Conservation (phyloP, 306 rosid species). For the Glycine tomentella region DNA sequence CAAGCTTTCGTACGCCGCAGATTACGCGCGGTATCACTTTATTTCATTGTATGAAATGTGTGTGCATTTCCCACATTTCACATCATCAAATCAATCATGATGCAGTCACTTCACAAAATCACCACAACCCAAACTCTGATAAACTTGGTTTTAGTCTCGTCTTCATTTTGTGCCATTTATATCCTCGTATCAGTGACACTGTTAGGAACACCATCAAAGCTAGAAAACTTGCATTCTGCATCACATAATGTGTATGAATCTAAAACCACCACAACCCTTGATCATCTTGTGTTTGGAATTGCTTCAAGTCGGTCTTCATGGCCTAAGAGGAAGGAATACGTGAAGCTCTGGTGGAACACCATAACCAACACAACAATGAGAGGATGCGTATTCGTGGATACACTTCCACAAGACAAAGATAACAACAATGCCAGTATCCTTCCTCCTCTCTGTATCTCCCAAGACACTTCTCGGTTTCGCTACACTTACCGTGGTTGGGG, state of each 20-base stretch:
- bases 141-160: constrained; percentile 49
- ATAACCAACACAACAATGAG: constrained; percentile 47
- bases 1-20: constrained; percentile 22
- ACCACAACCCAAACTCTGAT: constrained; percentile 47
- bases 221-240: constrained; percentile 3
- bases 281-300: constrained; percentile 78
- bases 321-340: constrained; percentile 64
- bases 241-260: background rate
- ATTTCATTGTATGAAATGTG: too few species aligned
- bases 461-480: too few species aligned
- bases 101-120: constrained; percentile 51
- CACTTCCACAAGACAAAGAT: constrained; percentile 42
- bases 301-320: constrained; percentile 65
- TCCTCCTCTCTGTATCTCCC: constrained; percentile 52
- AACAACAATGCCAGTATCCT: constrained; percentile 47
- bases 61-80: too few species aligned
- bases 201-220: constrained; percentile 39
- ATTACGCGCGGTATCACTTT: too few species aligned
- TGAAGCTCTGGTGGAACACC: constrained; percentile 65
- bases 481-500: too few species aligned
- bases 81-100: background rate
- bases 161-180: constrained; percentile 56
- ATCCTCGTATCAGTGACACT: constrained; percentile 51
- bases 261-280: constrained; percentile 44
- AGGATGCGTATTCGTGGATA: constrained; percentile 72